Evolutionary conservation across 1,284 basidiomycete species (phyloP).

Genomic region (Cryptococcus sp.): DNA sequence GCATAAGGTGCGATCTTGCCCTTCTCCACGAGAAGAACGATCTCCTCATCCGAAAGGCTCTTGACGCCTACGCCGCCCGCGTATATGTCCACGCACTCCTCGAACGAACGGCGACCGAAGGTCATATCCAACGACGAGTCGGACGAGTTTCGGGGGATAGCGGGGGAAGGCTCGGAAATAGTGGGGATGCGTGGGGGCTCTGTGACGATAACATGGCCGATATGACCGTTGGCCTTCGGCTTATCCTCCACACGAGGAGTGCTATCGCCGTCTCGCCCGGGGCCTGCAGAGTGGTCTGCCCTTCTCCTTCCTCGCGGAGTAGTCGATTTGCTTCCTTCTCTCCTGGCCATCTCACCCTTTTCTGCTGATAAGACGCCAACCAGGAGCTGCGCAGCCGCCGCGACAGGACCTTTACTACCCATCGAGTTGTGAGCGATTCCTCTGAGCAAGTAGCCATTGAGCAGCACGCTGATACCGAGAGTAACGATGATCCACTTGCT

Average conservation of each 20-base stretch:
- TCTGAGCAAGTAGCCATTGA: constrained; percentile 94
- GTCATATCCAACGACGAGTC: constrained; percentile 16
- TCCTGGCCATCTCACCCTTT: constrained; percentile 31
- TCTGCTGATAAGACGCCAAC: constrained; percentile 47
- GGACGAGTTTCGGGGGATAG: constrained; percentile 10
- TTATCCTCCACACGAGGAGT: constrained; percentile 31
- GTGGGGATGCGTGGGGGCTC: constrained; percentile 34
- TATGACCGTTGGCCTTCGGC: constrained; percentile 9
- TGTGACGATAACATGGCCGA: constrained; percentile 36
- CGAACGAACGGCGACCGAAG: constrained; percentile 61
- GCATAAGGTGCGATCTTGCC: constrained; percentile 94
- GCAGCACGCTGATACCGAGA: constrained; percentile 80
- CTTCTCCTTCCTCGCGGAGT: constrained; percentile 24
- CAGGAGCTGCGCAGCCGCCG: constrained; percentile 56
- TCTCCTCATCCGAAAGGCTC: constrained; percentile 85
- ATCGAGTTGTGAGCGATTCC: constrained; percentile 59
- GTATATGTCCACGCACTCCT: constrained; percentile 82
- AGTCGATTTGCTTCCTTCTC: constrained; percentile 13
- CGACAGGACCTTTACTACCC: constrained; percentile 53
- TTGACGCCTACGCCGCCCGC: constrained; percentile 68
- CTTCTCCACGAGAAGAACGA: constrained; percentile 83
- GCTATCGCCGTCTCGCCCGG: constrained; percentile 29
- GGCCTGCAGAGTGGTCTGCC: constrained; percentile 7
- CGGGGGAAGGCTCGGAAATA: constrained; percentile 22
- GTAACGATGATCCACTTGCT: constrained; percentile 94